Evolutionary conservation across 2,329 filamentous ascomycete genomes (phyloP), one percentile per base, ranked within the genome.

Genomic region (Pseudogymnoascus sp.): DNA sequence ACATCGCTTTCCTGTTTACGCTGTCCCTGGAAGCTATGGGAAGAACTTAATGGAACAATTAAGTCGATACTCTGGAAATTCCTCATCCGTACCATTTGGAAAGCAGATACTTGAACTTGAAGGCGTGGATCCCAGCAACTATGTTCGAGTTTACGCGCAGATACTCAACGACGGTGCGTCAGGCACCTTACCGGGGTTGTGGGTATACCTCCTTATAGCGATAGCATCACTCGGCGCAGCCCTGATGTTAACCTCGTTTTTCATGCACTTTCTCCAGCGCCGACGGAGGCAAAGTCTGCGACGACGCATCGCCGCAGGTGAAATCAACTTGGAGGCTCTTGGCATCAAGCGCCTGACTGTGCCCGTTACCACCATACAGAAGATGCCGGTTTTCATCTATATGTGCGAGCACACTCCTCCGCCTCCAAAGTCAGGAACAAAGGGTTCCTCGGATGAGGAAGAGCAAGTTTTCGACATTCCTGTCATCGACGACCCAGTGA

Each of bases 341-440:
- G 92, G 92, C 1, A 90, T 97, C 67, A 93, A 90, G 70, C 83
- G 88, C 12, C 76, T 96, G 25, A 90, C 84, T 1, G 89, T 97
- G 0, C 91, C 93, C 1, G 77, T 81, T 52, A 76, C 85, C 7
- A 79, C 91, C 39, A 80, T 97, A 25, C 81, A 89, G 58, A 81
- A 82, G 18, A 87, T 97, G 69, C 90, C 92, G 0, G 74, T 93
- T 1, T 95, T 89, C 70, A 88, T 85, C 0, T 97, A 96, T 71
- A 82, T 80, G 64, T 82, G 81, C 67, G 79, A 84, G 33, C 77
- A 80, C 1, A 67, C 69, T 29, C 60, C 63, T 10, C 74, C 78
- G 10, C 81, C 81, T 25, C 65, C 66, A 5, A 33, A 33, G 35
- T 45, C 25, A 8, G 37, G 40, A n/a, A 13, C 36, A 40, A 52